Evolutionary conservation across 1,139 yeast genomes (phyloP).

Genomic region (Suhomyces wounanorum): DNA sequence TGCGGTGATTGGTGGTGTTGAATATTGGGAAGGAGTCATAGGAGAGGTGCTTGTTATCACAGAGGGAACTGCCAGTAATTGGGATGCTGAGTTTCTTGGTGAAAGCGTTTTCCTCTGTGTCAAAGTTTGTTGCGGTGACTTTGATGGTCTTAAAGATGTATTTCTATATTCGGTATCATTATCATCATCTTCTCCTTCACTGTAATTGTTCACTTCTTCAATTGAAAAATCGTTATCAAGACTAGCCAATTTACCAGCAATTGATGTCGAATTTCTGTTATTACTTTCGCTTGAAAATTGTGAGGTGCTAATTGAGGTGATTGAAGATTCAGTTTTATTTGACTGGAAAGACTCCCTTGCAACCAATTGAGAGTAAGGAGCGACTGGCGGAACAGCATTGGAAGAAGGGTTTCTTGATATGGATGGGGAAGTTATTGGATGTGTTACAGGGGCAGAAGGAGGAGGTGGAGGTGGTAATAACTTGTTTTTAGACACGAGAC

Average conservation of each 20-base stretch:
- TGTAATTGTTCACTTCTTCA: constrained; percentile 43
- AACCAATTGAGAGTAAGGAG: constrained; percentile 11
- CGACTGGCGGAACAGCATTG: constrained; percentile 10
- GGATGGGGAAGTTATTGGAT: constrained; percentile 4
- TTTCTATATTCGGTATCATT: constrained; percentile 3
- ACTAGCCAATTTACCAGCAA: constrained; percentile 4
- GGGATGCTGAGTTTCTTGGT: constrained; percentile 6
- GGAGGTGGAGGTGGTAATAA: constrained; percentile 35
- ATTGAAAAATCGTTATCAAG: constrained; percentile 36
- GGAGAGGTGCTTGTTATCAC: not conserved
- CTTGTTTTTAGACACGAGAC: constrained; percentile 29
- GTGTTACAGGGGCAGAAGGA: no score
- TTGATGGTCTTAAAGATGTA: constrained; percentile 14
- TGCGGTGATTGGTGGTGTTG: constrained; percentile 13
- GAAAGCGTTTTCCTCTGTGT: constrained; percentile 11
- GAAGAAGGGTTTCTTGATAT: constrained; percentile 4
- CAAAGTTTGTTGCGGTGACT: not conserved
- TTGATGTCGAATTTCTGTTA: constrained; percentile 1
- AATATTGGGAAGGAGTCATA: constrained; percentile 4
- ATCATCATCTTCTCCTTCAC: constrained; percentile 36
- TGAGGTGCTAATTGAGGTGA: constrained; percentile 17
- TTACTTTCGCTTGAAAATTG: constrained; percentile 19
- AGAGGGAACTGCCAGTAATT: constrained; percentile 6
- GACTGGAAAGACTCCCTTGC: constrained; percentile 21
- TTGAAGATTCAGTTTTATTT: constrained; percentile 19